These are phyloP conservation scores for Neodidymelliopsis sp. DNA, from an alignment of 2,329 filamentous ascomycete genomes.

Conservation along the genomic window DNA sequence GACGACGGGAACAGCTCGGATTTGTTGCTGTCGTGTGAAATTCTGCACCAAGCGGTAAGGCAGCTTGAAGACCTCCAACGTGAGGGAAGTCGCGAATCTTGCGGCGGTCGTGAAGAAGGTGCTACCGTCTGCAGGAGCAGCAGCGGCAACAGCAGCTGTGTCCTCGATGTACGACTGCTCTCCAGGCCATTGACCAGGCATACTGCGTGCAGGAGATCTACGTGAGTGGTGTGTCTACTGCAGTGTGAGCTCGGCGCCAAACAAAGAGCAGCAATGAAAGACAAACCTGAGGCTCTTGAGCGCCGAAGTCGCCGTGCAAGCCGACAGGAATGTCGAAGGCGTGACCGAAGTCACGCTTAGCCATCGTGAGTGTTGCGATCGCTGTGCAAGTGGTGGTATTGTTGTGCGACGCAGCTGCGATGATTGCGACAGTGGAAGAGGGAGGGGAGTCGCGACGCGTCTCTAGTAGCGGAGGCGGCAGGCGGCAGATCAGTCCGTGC, in stretches of 20 bases:
- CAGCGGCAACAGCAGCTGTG: too few relatives aligned
- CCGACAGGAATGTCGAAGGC: conserved; percentile 26
- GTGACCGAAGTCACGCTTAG: conserved; percentile 25
- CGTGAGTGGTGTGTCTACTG: conserved; percentile 11
- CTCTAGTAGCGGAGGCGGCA: conserved; percentile 1
- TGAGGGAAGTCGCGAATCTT: conserved; percentile 19
- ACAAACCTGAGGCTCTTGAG: conserved; percentile 31
- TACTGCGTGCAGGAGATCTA: conserved; percentile 1
- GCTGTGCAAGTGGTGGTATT: conserved; percentile 2
- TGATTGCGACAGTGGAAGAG: neutral
- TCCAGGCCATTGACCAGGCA: conserved; percentile 31
- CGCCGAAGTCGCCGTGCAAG: conserved; percentile 22
- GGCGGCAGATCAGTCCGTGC: neutral
- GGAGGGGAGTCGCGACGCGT: conserved; percentile 20
- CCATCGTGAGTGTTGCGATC: conserved; percentile 17
- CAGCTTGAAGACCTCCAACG: conserved; percentile 20
- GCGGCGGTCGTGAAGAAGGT: conserved; percentile 26
- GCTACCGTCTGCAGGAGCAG: neutral
- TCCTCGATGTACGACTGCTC: neutral
- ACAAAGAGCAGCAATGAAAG: conserved; percentile 12
- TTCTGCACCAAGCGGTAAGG: conserved; percentile 20
- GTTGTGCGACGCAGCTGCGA: conserved; percentile 3
- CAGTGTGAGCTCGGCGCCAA: conserved; percentile 25
- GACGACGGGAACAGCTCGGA: conserved; percentile 29
- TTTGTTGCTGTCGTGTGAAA: conserved; percentile 26